Percentiles rank a stretch among this genome's conserved stretches.
Conservation (phyloP, 2,329 filamentous ascomycete species). For the Balansia obtecta region DNA sequence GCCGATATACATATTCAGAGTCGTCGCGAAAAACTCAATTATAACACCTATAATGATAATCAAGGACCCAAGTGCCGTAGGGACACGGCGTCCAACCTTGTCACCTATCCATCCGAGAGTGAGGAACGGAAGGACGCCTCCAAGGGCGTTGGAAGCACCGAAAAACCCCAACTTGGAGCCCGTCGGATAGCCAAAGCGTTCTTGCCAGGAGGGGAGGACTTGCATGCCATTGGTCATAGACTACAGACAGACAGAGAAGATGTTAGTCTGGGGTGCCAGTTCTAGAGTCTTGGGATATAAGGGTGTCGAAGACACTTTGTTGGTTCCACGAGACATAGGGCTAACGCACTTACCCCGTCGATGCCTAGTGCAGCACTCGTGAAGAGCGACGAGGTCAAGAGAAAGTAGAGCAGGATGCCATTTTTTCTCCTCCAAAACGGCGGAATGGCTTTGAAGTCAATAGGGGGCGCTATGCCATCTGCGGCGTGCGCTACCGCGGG, state of each 20-base stretch:
- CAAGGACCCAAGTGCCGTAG: constrained; percentile 24
- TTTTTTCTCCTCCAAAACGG: constrained; percentile 27
- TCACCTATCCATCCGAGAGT: constrained; percentile 24
- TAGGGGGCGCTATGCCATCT: constrained; percentile 18
- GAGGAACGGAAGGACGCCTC: constrained; percentile 25
- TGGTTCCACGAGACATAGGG: not conserved
- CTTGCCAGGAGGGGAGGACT: constrained; percentile 23
- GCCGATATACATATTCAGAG: constrained; percentile 24
- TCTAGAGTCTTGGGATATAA: not conserved
- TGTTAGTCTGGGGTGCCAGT: not conserved
- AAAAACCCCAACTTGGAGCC: constrained; percentile 27
- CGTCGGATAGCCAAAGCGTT: constrained; percentile 23
- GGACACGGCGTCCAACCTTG: constrained; percentile 19
- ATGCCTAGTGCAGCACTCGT: constrained; percentile 29
- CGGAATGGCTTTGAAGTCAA: constrained; percentile 18
- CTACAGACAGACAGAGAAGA: constrained; percentile 7
- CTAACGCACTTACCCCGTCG: constrained; percentile 23
- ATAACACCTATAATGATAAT: constrained; percentile 25
- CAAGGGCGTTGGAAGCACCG: constrained; percentile 26
- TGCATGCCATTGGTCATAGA: constrained; percentile 30
- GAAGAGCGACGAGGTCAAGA: constrained; percentile 29
- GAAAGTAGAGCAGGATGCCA: constrained; percentile 28
- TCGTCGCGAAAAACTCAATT: constrained; percentile 22
- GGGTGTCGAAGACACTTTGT: not conserved
- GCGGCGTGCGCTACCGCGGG: constrained; percentile 19